Base-by-base conservation (phyloP, 495 filamentous ascomycete species). In the Cryomyces minteri region DNA sequence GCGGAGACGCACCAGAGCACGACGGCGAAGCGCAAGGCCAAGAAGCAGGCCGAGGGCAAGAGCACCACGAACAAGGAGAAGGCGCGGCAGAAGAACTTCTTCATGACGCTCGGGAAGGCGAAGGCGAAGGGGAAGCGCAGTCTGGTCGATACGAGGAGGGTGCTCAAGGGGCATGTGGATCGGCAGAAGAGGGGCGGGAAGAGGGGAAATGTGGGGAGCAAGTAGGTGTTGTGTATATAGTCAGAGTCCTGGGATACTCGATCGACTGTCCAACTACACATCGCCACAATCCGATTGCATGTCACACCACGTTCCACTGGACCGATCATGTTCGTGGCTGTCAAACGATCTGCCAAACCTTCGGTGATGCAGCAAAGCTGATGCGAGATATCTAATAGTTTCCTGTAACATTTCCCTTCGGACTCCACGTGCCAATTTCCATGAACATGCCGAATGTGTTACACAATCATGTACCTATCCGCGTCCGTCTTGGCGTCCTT, bases 61-160 rank as follows among this genome's bases (percentile, higher is more conserved):
- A 88, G 82, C 62, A 84, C 83, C 4, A 99, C 90, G 53, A 99
- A 99, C 66, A 84, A 83, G 70, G 92, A 99, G 70, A 99, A 99
- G 72, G 77, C 82, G 30, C 68, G 88, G 43, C 80, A 78, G 69
- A 96, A 99, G 77, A 96, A 96, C 60, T 92, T 96, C 62, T 58
- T 96, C 55, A 99, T 99, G 92, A 94, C 87, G 31, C 61, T 96
- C 34, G 84, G 87, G 41, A 96, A 96, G 69, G 88, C 90, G 4
- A 84, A 84, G 65, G 73, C 68, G 41, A 96, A 95, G 69, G 78
- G 83, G 58, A 95, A 94, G 78, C 71, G 84, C 54, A 93, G 84
- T 76, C 67, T 98, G 57, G 71, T 80, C 37, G 79, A 94, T 55
- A 85, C 78, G 39, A 72, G 74, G 51, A 81, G 77, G 60, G 71